Base-by-base conservation (phyloP, 83 land plant genomes). In the Isoetes engelmannii region DNA sequence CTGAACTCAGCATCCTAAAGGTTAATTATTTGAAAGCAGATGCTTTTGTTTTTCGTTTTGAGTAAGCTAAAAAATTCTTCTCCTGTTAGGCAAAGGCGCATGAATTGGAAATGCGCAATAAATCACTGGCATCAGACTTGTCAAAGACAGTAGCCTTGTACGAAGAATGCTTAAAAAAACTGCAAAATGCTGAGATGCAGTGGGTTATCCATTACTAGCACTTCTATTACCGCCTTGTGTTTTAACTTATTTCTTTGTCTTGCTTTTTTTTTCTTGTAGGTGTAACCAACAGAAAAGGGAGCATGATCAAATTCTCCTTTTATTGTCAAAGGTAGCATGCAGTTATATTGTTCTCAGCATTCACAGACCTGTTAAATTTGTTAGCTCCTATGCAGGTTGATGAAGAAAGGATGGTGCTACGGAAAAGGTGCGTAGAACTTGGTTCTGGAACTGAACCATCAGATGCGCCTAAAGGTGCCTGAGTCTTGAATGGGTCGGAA, bases 121-220 rank as follows among this genome's bases (percentile, higher is more conserved):
- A 65, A 6, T 65, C 75, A 49, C 57, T 77, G 4, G 43, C 80
- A 12, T 75, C 70, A 48, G 80, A 77, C 51, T 71, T 77, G 54
- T 19, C 77, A 10, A 72, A 72, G 48, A 77, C 80, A 19, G 69
- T 70, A 67, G 37, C 60, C 5, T 57, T 72, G 12, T 77, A 77
- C 70, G 61, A 77, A 61, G 80, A 77, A 41, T 77, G 76, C 45
- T 72, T 77, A 7, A 49, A 65, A 12, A 67, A 66, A 58, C 80
- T 77, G 13, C 80, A 77, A 41, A 72, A 68, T 51, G 76, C 77
- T 54, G 80, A 77, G 61, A 43, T 76, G 18, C 76, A 77, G 80
- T 77, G 68, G 20, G 60, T 56, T 10, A 51, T 51, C 12, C 12
- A 51, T 51, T 51, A 51, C 54, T 51, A n/a, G 54, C 1, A 51